Conservation (phyloP, 371 early-diverging fungal species). For the Syncephalastrum contaminatum region DNA sequence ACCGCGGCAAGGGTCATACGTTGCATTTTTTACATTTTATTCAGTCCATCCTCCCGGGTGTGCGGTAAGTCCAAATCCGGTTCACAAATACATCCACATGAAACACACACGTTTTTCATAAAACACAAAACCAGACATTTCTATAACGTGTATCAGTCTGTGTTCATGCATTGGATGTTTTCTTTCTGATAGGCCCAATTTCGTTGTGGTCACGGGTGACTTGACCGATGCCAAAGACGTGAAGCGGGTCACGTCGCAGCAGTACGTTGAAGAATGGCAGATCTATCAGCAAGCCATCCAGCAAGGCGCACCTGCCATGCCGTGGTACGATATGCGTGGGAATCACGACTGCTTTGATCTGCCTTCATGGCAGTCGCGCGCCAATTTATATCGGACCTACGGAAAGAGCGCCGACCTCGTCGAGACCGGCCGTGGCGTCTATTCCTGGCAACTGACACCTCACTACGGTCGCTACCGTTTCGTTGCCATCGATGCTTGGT, state of each 20-base stretch:
- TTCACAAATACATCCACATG: not conserved
- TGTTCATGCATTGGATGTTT: not conserved
- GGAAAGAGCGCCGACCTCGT: conserved; percentile 45
- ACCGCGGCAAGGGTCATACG: conserved; percentile 61
- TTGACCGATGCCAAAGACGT: conserved; percentile 86
- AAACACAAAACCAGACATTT: not conserved
- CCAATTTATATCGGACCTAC: conserved; percentile 63
- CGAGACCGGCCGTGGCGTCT: conserved; percentile 55
- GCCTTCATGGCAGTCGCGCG: conserved; percentile 52
- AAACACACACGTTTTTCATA: too few species aligned
- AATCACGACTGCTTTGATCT: conserved; percentile 87
- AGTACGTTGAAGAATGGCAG: conserved; percentile 82
- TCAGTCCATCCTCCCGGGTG: conserved; percentile 58
- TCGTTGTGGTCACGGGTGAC: conserved; percentile 78
- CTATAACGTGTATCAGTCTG: not conserved
- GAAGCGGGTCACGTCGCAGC: conserved; percentile 61
- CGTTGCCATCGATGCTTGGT: conserved; percentile 84
- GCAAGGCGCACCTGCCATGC: conserved; percentile 23
- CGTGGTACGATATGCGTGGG: conserved; percentile 87
- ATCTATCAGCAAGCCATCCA: conserved; percentile 67
- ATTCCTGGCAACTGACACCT: conserved; percentile 55
- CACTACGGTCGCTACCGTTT: conserved; percentile 77
- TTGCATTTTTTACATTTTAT: conserved; percentile 77
- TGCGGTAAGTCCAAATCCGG: conserved; percentile 30
- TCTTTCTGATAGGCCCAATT: conserved; percentile 41